Evolutionary conservation across 805 yeast genomes (phyloP).

Genomic region (Cyberlindnera galapagoensis): DNA sequence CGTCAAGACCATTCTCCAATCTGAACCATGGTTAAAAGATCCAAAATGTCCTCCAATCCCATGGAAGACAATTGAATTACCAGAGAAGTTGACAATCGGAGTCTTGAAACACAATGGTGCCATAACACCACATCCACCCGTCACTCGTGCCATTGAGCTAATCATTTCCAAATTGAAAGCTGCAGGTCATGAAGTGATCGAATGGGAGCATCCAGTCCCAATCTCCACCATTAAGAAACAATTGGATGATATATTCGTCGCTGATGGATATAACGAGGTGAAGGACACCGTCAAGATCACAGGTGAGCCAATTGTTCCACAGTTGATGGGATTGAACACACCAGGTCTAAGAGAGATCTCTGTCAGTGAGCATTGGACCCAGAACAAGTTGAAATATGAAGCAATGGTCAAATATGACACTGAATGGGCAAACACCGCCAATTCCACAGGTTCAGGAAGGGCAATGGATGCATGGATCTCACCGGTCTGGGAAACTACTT

Average conservation of each 20-base stretch:
- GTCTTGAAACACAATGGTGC: slow-evolving; percentile 29
- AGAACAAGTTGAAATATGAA: slow-evolving; percentile 27
- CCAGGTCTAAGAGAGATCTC: slow-evolving; percentile 50
- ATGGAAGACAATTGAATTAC: slow-evolving; percentile 30
- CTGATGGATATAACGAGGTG: slow-evolving; percentile 63
- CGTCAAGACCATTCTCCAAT: slow-evolving; percentile 24
- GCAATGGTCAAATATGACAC: slow-evolving; percentile 30
- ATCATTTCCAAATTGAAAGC: slow-evolving; percentile 20
- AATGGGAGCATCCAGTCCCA: slow-evolving; percentile 33
- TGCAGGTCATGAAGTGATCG: slow-evolving; percentile 38
- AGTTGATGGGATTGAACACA: slow-evolving; percentile 50
- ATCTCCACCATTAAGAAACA: slow-evolving; percentile 34
- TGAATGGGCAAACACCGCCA: slow-evolving; percentile 37
- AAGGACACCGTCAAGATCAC: slow-evolving; percentile 43
- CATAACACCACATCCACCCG: slow-evolving; percentile 46
- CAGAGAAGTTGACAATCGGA: slow-evolving; percentile 37
- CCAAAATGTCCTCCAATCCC: slow-evolving; percentile 34
- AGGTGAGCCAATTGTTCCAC: slow-evolving; percentile 64
- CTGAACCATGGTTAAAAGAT: slow-evolving; percentile 37
- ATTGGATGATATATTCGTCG: slow-evolving; percentile 45
- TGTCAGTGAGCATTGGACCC: slow-evolving; percentile 37
- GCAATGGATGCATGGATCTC: slow-evolving; percentile 57
- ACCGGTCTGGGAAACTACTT: slow-evolving; percentile 58
- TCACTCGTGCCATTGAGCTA: slow-evolving; percentile 37
- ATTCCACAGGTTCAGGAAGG: slow-evolving; percentile 44